Evolutionary conservation across 1,284 basidiomycete species (phyloP).

Genomic region (Paramarasmius palmivorus): DNA sequence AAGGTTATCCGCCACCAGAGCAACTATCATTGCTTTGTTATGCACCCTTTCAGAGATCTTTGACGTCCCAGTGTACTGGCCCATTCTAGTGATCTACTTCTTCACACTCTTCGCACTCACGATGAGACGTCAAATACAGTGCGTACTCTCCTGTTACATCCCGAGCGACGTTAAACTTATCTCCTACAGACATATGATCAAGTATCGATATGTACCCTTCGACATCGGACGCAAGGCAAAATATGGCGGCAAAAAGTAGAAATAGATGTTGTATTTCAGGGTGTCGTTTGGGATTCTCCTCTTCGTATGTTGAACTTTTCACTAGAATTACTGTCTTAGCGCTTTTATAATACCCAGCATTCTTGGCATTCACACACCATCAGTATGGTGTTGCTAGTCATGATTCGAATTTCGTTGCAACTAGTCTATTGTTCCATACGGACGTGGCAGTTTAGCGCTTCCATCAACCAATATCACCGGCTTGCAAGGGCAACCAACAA

Average conservation of each 20-base stretch:
- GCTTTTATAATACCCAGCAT: too few relatives aligned
- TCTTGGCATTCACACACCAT: too few relatives aligned
- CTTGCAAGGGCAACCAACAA: too few relatives aligned
- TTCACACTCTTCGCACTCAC: slow-evolving; percentile 86
- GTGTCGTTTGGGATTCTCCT: not conserved
- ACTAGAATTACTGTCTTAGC: not conserved
- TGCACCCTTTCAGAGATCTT: slow-evolving; percentile 82
- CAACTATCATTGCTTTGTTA: slow-evolving; percentile 78
- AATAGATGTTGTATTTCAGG: not conserved
- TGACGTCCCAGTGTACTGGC: slow-evolving; percentile 98
- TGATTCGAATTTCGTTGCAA: too few relatives aligned
- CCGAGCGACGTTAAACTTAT: slow-evolving; percentile 1
- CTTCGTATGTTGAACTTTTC: not conserved
- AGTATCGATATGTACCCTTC: slow-evolving; percentile 94
- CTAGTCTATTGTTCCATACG: too few relatives aligned
- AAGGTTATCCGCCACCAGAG: slow-evolving; percentile 91
- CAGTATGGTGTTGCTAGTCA: too few relatives aligned
- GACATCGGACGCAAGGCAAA: slow-evolving; percentile 87
- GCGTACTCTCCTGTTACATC: slow-evolving; percentile 33
- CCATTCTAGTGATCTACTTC: slow-evolving; percentile 94
- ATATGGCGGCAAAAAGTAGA: slow-evolving; percentile 45
- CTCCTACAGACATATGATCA: slow-evolving; percentile 85
- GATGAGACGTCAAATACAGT: slow-evolving; percentile 94
- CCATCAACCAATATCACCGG: too few relatives aligned
- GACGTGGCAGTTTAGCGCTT: too few relatives aligned